Evolutionary conservation across 768 basidiomycete genomes (phyloP).

Genomic region (Mycena leptocephala): DNA sequence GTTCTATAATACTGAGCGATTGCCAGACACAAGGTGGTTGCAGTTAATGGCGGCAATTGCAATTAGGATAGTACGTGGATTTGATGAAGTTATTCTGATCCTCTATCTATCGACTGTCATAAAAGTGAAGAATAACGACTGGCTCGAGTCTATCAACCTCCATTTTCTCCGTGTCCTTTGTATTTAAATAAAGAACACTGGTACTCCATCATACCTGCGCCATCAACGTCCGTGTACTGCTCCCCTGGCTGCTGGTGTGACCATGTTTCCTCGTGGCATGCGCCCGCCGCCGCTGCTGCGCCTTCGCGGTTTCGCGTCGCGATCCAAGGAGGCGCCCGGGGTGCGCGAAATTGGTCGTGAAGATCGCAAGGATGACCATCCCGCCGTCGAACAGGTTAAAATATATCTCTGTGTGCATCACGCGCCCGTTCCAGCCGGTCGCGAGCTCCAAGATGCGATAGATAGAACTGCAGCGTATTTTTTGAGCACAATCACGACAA

Average conservation of each 20-base stretch:
- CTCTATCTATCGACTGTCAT: too few species aligned
- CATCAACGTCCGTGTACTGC: slow-evolving; percentile 6
- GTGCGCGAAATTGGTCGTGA: slow-evolving; percentile 59
- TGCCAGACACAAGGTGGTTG: too few species aligned
- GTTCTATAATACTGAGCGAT: too few species aligned
- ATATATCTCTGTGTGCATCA: slow-evolving; percentile 64
- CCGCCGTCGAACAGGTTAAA: slow-evolving; percentile 65
- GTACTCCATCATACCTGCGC: not conserved
- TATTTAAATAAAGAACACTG: too few species aligned
- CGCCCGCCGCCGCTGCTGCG: too few species aligned
- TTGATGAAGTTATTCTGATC: too few species aligned
- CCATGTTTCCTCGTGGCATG: not conserved
- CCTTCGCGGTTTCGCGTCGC: not conserved
- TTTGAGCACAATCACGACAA: not conserved
- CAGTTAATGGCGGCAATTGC: too few species aligned
- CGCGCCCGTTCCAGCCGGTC: slow-evolving; percentile 66
- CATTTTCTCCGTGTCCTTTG: too few species aligned
- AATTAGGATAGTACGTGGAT: too few species aligned
- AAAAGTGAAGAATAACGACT: too few species aligned
- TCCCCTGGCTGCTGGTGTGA: not conserved
- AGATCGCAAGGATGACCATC: slow-evolving; percentile 61
- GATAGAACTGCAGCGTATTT: slow-evolving; percentile 41
- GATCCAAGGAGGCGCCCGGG: slow-evolving; percentile 47
- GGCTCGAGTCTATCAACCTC: too few species aligned
- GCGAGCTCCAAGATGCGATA: slow-evolving; percentile 69